Base-by-base conservation (phyloP, 2,329 filamentous ascomycete genomes). In the Fusarium algeriense region DNA sequence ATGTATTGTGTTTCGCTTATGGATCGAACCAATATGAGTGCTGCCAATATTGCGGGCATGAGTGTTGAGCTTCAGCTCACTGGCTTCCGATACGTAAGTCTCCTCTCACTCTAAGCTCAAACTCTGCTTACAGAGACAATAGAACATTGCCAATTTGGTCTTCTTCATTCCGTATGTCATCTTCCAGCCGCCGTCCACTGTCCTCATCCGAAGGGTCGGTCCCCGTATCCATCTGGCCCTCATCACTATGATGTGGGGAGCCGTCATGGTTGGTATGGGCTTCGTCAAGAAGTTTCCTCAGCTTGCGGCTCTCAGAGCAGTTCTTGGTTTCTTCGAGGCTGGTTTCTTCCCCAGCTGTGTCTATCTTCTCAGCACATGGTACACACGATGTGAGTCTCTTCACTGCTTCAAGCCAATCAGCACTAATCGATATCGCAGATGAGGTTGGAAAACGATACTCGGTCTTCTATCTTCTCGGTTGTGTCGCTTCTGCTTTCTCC, bases 1-100 rank as follows among this genome's bases (percentile, higher is more conserved):
- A 87, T 94, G 82, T 95, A 95, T 80, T 93, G 91, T 78, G 85
- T 93, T 74, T 91, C 88, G 70, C 82, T 95, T 64, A 93, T 95
- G 89, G 93, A 96, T 77, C 85, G 93, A 35, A 93, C 91, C 4
- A 95, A 95, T 79, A 81, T 95, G 78, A 88, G 88, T n/a, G 85
- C 88, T 26, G 92, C 92, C 43, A 88, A 88, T 48, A 91, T 95
- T 78, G 92, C 93, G 23, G 93, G 87, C 56, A 88, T 89, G 85
- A 75, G 77, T 19, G 69, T 68, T 3, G 87, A 89, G 50, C 79
- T 89, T 30, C 49, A 76, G 6, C 78, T 89, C 3, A 77, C 82
- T 3, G 83, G 82, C 9, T 82, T 83, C 56, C 81, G 84, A 76
- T 86, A 86, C 50, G 84, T 85, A 60, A 74, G 82, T 75, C 14